These are phyloP conservation scores for Xerocomus nothofagi DNA, from an alignment of 1,284 basidiomycete genomes.

Conservation along the genomic window DNA sequence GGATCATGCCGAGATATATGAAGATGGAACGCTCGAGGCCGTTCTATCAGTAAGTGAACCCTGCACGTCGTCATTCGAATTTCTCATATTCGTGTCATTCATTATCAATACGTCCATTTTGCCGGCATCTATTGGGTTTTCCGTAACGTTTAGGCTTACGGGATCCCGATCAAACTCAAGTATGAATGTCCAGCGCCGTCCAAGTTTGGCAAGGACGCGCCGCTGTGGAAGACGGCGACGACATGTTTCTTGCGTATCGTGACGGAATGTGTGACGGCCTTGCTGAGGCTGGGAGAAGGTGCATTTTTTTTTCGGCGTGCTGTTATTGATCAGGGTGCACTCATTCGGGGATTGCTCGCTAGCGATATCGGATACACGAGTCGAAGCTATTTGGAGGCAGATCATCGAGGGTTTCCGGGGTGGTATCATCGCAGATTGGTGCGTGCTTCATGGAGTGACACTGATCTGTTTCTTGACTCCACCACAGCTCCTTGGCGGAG, in stretches of 20 bases:
- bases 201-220: slow-evolving; percentile 81
- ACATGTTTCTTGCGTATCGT: slow-evolving; percentile 68
- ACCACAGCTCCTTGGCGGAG: slow-evolving; percentile 51
- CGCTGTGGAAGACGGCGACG: slow-evolving; percentile 90
- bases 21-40: slow-evolving; percentile 80
- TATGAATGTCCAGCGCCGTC: slow-evolving; percentile 90
- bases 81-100: background rate
- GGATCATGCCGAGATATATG: slow-evolving; percentile 62
- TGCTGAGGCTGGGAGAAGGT: slow-evolving; percentile 52
- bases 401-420: slow-evolving; percentile 83
- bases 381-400: slow-evolving; percentile 83
- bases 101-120: background rate
- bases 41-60: slow-evolving; percentile 67
- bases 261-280: slow-evolving; percentile 56
- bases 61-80: background rate
- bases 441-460: slow-evolving; percentile 24
- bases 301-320: slow-evolving; percentile 9
- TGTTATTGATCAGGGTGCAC: background rate
- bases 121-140: background rate
- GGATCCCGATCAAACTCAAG: slow-evolving; percentile 90
- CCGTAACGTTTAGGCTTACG: slow-evolving; percentile 64
- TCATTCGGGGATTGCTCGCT: slow-evolving; percentile 1
- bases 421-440: slow-evolving; percentile 86
- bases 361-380: slow-evolving; percentile 60
- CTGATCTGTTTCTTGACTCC: background rate